These are phyloP conservation scores for Ramaria rubella DNA, from an alignment of 768 basidiomycete genomes.

Conservation along the genomic window DNA sequence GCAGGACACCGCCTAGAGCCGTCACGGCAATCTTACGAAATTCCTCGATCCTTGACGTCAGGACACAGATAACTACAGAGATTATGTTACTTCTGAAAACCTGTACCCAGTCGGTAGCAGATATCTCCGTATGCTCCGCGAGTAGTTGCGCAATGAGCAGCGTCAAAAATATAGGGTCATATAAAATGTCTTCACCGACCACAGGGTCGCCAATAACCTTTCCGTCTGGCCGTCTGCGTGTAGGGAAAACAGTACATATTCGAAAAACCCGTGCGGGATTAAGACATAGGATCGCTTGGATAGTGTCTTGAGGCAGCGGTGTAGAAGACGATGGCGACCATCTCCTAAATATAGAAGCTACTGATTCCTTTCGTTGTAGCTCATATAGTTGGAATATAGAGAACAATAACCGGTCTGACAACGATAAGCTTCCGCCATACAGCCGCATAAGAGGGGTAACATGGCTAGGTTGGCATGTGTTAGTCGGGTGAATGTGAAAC, in stretches of 20 bases:
- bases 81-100: slow-evolving; percentile 9
- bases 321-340: slow-evolving; percentile 49
- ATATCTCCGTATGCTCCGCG: neutral
- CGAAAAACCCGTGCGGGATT: slow-evolving; percentile 64
- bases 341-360: slow-evolving; percentile 50
- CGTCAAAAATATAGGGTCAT: slow-evolving; percentile 6
- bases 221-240: slow-evolving; percentile 45
- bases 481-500: slow-evolving; percentile 70
- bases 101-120: slow-evolving; percentile 7
- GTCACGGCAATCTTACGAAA: slow-evolving; percentile 24
- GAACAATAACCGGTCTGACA: slow-evolving; percentile 59
- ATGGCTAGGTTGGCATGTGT: slow-evolving; percentile 82
- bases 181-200: neutral
- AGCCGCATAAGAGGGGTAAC: slow-evolving; percentile 68
- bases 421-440: slow-evolving; percentile 68
- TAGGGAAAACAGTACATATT: slow-evolving; percentile 67
- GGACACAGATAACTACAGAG: neutral
- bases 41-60: neutral
- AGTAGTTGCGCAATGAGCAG: slow-evolving; percentile 1
- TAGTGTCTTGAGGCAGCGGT: slow-evolving; percentile 35
- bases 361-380: slow-evolving; percentile 54
- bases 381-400: slow-evolving; percentile 79
- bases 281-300: slow-evolving; percentile 64
- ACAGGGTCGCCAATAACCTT: neutral
- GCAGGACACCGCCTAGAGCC: slow-evolving; percentile 57